These are phyloP conservation scores for Amylostereum areolatum DNA, from an alignment of 1,284 basidiomycete genomes.

Conservation along the genomic window DNA sequence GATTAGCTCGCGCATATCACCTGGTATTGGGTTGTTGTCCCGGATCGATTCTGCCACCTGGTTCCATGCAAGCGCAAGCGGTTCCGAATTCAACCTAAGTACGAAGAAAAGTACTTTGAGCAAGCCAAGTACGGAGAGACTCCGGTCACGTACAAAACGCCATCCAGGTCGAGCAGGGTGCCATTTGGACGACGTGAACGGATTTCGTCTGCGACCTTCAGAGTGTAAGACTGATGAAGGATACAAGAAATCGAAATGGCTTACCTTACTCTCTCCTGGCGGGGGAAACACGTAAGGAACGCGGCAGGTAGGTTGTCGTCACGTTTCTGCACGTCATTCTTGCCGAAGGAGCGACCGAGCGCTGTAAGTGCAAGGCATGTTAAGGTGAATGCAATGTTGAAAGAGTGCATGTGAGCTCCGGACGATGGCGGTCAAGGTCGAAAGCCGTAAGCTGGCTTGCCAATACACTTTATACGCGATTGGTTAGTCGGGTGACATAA, in stretches of 20 bases:
- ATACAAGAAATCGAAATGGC: conserved; percentile 11
- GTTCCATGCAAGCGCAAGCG: conserved; percentile 19
- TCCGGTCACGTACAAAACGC: neutral
- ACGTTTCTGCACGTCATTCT: conserved; percentile 11
- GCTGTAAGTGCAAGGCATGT: too few species aligned
- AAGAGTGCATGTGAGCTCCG: too few species aligned
- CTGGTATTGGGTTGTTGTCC: conserved; percentile 19
- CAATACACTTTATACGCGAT: too few species aligned
- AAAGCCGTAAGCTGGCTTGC: too few species aligned
- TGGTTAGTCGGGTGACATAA: too few species aligned
- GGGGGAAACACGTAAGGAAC: neutral
- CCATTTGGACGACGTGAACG: conserved; percentile 8
- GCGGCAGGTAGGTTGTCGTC: neutral
- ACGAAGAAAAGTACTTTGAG: neutral
- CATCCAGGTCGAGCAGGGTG: neutral
- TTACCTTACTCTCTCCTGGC: neutral
- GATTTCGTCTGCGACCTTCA: conserved; percentile 4
- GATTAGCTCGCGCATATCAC: conserved; percentile 21
- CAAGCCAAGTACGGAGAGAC: neutral
- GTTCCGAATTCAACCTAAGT: conserved; percentile 19
- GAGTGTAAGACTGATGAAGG: neutral
- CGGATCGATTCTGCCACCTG: conserved; percentile 16
- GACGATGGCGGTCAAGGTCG: too few species aligned
- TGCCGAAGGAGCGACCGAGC: too few species aligned
- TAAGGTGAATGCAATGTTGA: too few species aligned